Conservation (phyloP, 495 filamentous ascomycete species). For the Trichoderma orchidacearum region DNA sequence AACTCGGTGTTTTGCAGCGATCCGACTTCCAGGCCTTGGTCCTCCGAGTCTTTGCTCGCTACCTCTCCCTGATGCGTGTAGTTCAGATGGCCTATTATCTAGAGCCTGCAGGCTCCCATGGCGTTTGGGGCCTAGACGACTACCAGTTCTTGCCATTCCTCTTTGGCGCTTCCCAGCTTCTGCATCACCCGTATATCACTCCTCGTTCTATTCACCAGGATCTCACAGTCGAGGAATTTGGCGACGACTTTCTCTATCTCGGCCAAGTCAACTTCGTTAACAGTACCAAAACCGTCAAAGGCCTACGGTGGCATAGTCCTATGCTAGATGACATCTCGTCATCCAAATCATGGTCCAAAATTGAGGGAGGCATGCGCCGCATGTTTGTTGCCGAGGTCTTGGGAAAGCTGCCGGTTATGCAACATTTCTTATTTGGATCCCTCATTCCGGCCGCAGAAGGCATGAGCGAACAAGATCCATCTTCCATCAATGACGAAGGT, state of each 20-base stretch:
- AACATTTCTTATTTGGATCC: constrained; percentile 88
- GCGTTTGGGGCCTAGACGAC: constrained; percentile 96
- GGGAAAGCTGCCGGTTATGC: constrained; percentile 91
- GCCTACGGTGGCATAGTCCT: constrained; percentile 89
- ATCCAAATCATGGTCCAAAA: constrained; percentile 83
- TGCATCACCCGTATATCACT: constrained; percentile 76
- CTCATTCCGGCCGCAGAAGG: constrained; percentile 66
- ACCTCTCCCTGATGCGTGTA: constrained; percentile 65
- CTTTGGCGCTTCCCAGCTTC: constrained; percentile 80
- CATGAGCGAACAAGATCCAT: constrained; percentile 50
- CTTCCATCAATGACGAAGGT: constrained; percentile 37
- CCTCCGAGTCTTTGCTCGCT: constrained; percentile 65
- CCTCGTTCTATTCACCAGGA: constrained; percentile 78
- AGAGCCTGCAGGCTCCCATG: constrained; percentile 87
- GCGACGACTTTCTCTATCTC: constrained; percentile 71
- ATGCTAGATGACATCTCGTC: constrained; percentile 97
- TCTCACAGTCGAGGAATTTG: constrained; percentile 74
- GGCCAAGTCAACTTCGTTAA: constrained; percentile 90
- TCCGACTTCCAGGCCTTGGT: constrained; percentile 59
- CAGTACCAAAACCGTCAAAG: constrained; percentile 89
- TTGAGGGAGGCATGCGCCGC: constrained; percentile 85
- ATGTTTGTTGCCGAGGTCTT: constrained; percentile 95
- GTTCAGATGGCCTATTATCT: constrained; percentile 87
- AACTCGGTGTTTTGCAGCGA: constrained; percentile 49
- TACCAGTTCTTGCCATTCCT: constrained; percentile 97